A percentile compares a stretch with the other conserved stretches of the same genome.
Conservation (phyloP, 192 early-diverging fungal species). For the Backusella tuberculispora region DNA sequence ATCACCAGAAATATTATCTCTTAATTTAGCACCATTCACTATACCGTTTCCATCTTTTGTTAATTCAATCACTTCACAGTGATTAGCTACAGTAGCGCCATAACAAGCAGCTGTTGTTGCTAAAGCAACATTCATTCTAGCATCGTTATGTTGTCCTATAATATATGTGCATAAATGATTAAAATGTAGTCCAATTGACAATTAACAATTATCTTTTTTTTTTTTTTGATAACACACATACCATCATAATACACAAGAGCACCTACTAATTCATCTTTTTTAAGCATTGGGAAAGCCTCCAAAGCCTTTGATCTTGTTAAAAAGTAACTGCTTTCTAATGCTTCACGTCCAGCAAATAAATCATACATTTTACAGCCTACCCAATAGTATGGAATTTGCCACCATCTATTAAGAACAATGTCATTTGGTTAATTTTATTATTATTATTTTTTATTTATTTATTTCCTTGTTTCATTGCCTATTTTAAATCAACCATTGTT, state of each 20-base stretch:
- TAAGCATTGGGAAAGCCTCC: constrained; percentile 96
- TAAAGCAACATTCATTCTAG: constrained; percentile 94
- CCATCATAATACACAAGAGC: constrained; percentile 97
- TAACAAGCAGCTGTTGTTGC: constrained; percentile 88
- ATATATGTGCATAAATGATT: not conserved
- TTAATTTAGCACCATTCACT: constrained; percentile 80
- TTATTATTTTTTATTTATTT: not conserved
- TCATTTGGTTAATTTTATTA: not conserved
- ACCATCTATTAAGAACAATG: constrained; percentile 65
- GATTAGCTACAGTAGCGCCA: constrained; percentile 92
- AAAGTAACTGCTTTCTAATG: constrained; percentile 82
- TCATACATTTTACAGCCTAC: constrained; percentile 93
- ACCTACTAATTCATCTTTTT: constrained; percentile 85
- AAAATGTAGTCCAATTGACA: not conserved
- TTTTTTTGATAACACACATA: constrained; percentile 17
- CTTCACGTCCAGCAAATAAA: constrained; percentile 83
- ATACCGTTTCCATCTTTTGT: constrained; percentile 68
- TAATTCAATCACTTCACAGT: constrained; percentile 85
- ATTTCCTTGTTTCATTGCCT: not conserved
- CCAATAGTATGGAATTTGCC: constrained; percentile 98
- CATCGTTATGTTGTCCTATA: constrained; percentile 93
- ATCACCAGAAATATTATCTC: constrained; percentile 85
- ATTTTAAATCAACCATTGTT: not conserved
- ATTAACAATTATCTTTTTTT: not conserved
- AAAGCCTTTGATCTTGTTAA: constrained; percentile 83